phyloP scores from a whole-genome alignment of 2,329 filamentous ascomycete species.

The Microdochium paspali region DNA sequence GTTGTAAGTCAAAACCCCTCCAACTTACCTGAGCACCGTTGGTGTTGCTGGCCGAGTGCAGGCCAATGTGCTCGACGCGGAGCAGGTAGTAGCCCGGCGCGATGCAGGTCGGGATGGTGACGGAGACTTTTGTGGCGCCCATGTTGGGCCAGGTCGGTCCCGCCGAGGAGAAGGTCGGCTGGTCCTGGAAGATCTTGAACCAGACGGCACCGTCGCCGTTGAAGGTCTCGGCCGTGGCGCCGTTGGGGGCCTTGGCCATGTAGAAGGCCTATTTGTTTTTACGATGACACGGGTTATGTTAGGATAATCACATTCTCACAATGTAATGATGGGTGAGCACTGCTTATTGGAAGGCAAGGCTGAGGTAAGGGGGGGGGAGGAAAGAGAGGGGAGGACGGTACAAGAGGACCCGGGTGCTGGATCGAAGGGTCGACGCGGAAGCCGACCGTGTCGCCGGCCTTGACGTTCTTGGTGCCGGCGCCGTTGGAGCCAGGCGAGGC shows the following conservation, averaged over 20 bases:
- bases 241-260: constrained; percentile 16
- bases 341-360: neutral
- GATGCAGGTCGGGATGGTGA: constrained; percentile 19
- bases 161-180: constrained; percentile 10
- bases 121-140: constrained; percentile 10
- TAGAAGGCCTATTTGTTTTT: constrained; percentile 11
- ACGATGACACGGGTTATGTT: neutral
- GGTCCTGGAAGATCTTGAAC: constrained; percentile 21
- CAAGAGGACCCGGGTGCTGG: constrained; percentile 15
- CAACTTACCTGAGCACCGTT: constrained; percentile 17
- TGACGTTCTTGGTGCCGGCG: constrained; percentile 19
- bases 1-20: no score
- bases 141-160: constrained; percentile 10
- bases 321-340: no score
- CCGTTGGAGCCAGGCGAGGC: constrained; percentile 15
- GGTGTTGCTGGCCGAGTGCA: constrained; percentile 16
- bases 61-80: constrained; percentile 22
- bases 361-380: neutral
- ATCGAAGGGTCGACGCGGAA: constrained; percentile 23
- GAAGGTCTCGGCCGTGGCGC: constrained; percentile 14
- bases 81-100: constrained; percentile 23
- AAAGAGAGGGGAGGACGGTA: constrained; percentile 1
- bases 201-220: constrained; percentile 15
- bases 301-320: no score
- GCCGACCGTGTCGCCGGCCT: constrained; percentile 22